Conservation (phyloP, 2,329 filamentous ascomycete genomes). For the Myriosclerotinia curreyana region DNA sequence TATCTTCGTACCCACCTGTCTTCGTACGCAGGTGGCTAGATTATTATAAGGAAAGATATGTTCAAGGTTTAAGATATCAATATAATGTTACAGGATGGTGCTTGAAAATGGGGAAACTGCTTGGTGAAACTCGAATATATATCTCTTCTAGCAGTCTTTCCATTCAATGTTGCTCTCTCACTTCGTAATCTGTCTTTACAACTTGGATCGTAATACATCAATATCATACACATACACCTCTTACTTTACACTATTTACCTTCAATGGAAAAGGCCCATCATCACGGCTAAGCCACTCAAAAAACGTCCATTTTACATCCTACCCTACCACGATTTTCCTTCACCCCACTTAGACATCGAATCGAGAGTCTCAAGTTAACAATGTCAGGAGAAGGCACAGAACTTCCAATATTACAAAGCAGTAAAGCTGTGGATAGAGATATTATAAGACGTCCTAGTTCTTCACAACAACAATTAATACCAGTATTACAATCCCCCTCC, state of each 20-base stretch:
- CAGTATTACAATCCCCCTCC: background rate
- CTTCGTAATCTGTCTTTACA: constrained; percentile 6
- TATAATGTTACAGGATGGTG: constrained; percentile 7
- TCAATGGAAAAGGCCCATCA: background rate
- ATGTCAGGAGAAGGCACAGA: constrained; percentile 18
- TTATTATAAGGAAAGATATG: background rate
- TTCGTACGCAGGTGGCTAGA: constrained; percentile 16
- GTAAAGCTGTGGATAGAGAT: constrained; percentile 8
- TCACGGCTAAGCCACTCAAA: constrained; percentile 5
- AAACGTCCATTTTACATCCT: constrained; percentile 9
- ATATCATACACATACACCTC: background rate
- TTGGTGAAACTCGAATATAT: constrained; percentile 20
- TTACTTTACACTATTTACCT: background rate
- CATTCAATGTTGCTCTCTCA: background rate
- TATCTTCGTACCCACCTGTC: constrained; percentile 18
- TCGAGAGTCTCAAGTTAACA: constrained; percentile 3
- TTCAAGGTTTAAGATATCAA: constrained; percentile 13
- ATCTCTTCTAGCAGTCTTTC: constrained; percentile 8
- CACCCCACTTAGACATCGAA: constrained; percentile 11
- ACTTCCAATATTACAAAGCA: constrained; percentile 4
- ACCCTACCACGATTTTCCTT: constrained; percentile 7
- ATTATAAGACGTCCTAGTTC: constrained; percentile 2
- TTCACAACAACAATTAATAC: constrained; percentile 13
- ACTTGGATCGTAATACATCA: constrained; percentile 12
- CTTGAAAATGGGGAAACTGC: constrained; percentile 7